Conservation (phyloP, 495 filamentous ascomycete species). For the Penicillium ochrochloron region DNA sequence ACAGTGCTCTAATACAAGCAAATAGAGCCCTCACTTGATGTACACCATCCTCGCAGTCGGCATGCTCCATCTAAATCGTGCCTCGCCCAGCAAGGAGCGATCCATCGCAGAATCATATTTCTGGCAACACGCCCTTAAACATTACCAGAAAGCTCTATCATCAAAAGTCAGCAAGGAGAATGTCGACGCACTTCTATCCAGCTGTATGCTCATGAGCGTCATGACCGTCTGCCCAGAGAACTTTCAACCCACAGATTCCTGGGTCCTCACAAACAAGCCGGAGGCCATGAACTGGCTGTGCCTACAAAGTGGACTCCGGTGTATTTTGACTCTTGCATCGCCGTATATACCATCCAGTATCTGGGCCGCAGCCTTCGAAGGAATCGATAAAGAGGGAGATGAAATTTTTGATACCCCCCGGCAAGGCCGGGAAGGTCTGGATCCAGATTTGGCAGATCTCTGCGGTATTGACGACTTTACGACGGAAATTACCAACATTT, state of each 20-base stretch:
- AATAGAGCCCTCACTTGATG: conserved; percentile 48
- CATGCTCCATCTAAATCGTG: conserved; percentile 45
- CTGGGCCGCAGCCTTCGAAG: conserved; percentile 37
- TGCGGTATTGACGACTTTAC: conserved; percentile 45
- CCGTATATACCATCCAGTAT: conserved; percentile 42
- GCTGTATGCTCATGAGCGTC: conserved; percentile 46
- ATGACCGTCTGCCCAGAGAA: conserved; percentile 43
- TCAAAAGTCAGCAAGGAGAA: conserved; percentile 35
- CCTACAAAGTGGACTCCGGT: conserved; percentile 44
- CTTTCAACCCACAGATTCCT: conserved; percentile 44
- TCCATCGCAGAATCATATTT: conserved; percentile 46
- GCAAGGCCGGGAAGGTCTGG: conserved; percentile 41
- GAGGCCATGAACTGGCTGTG: conserved; percentile 49
- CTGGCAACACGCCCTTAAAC: conserved; percentile 42
- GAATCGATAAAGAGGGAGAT: conserved; percentile 27
- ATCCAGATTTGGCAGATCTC: conserved; percentile 39
- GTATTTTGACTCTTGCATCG: conserved; percentile 35
- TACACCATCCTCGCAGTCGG: conserved; percentile 48
- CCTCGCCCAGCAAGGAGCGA: conserved; percentile 30
- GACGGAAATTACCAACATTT: conserved; percentile 41
- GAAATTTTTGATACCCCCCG: conserved; percentile 28
- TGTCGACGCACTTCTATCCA: conserved; percentile 44
- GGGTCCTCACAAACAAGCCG: conserved; percentile 43
- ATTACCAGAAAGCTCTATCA: conserved; percentile 36
- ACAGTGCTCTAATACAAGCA: background rate